These are phyloP conservation scores for Kurtzmaniella fragi DNA, from an alignment of 805 yeast genomes.

Conservation along the genomic window DNA sequence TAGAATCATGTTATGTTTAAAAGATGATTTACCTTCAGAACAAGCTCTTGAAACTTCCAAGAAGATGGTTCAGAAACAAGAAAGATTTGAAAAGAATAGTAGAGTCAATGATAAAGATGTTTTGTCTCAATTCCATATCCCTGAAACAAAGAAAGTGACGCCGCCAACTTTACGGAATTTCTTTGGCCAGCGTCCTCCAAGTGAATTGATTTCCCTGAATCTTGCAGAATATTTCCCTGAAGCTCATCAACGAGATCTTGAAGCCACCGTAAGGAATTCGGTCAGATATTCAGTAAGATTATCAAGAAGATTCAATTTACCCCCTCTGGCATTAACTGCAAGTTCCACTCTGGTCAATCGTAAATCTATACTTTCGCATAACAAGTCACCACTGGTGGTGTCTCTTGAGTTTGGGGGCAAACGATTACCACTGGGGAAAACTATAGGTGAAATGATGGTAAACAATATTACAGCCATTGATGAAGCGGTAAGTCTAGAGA, in stretches of 20 bases:
- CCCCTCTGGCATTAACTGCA: constrained; percentile 7
- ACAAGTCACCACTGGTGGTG: constrained; percentile 1
- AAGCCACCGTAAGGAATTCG: constrained; percentile 78
- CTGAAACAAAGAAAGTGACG: constrained; percentile 10
- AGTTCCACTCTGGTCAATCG: constrained; percentile 8
- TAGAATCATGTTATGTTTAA: constrained; percentile 63
- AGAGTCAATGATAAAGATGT: constrained; percentile 10
- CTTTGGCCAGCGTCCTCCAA: constrained; percentile 90
- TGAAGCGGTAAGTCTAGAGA: constrained; percentile 23
- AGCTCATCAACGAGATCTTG: constrained; percentile 63
- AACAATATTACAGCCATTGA: constrained; percentile 55
- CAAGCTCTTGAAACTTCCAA: constrained; percentile 55
- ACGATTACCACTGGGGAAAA: constrained; percentile 24
- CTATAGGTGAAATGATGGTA: constrained; percentile 61
- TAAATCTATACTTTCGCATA: constrained; percentile 7
- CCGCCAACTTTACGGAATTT: constrained; percentile 39
- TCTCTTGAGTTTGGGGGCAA: constrained; percentile 1
- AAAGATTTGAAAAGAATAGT: constrained; percentile 17
- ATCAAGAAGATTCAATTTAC: constrained; percentile 33
- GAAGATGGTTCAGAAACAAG: constrained; percentile 33
- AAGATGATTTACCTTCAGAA: constrained; percentile 57
- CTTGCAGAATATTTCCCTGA: constrained; percentile 89
- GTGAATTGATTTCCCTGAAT: constrained; percentile 85
- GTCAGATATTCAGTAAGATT: constrained; percentile 71
- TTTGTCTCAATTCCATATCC: constrained; percentile 17